Evolutionary conservation across 208 protist species (phyloP).

Genomic region (Wallacemonas sp.): DNA sequence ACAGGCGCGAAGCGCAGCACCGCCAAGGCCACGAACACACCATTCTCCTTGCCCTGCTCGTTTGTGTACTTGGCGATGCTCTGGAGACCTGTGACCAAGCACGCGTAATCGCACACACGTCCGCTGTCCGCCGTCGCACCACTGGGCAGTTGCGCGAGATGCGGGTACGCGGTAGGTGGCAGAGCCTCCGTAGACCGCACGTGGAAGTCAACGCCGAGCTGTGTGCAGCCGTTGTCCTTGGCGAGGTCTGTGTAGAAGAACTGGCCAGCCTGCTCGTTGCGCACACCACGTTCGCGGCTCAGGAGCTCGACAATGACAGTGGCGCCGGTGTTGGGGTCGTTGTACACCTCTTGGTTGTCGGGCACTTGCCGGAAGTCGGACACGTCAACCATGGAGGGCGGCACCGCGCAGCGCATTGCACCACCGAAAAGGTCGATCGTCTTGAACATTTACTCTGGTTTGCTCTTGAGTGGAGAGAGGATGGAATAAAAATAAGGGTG

Average conservation of each 20-base stretch:
- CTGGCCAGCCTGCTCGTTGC: slow-evolving; percentile 39
- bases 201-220: not conserved
- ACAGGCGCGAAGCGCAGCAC: slow-evolving; percentile 65
- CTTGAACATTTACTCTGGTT: slow-evolving; percentile 9
- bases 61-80: slow-evolving; percentile 74
- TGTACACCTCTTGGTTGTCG: slow-evolving; percentile 80
- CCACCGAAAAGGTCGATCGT: slow-evolving; percentile 66
- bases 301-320: slow-evolving; percentile 77
- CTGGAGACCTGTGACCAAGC: slow-evolving; percentile 48
- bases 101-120: slow-evolving; percentile 45
- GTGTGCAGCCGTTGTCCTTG: slow-evolving; percentile 53
- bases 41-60: slow-evolving; percentile 69
- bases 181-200: slow-evolving; percentile 19
- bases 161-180: slow-evolving; percentile 34
- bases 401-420: slow-evolving; percentile 54
- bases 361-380: slow-evolving; percentile 76
- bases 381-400: slow-evolving; percentile 44
- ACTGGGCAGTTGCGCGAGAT: slow-evolving; percentile 22
- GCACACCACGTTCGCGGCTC: slow-evolving; percentile 36
- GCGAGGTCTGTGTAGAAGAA: slow-evolving; percentile 79
- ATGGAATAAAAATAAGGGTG: too few relatives aligned
- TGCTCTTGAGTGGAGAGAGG: too few relatives aligned
- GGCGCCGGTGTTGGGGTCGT: slow-evolving; percentile 48
- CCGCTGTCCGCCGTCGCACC: slow-evolving; percentile 18
- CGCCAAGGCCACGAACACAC: slow-evolving; percentile 54